Base-by-base conservation (phyloP, 495 filamentous ascomycete genomes). In the Mycothermus thermophilus region DNA sequence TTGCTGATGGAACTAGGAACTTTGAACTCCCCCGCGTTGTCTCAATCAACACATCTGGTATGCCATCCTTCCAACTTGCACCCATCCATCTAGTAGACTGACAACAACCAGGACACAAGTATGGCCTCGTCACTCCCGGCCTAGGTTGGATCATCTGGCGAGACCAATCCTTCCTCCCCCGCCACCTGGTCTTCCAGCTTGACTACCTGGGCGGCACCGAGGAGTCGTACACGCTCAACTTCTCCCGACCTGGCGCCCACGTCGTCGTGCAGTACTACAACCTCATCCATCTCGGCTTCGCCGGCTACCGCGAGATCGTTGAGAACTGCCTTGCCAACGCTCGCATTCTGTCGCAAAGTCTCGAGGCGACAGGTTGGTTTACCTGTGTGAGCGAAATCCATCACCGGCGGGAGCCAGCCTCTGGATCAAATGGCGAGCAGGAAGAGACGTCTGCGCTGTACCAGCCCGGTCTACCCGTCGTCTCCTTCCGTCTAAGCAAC, bases 121-220 rank as follows among this genome's bases (percentile, higher is more conserved):
- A 75, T 38, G 80, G 79, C 0, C 64, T 83, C 8, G 76, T 81
- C n/a, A 76, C 75, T 40, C 59, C 77, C 2, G 79, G 80, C 4
- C 62, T 85, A 0, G 80, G 79, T 4, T 85, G 79, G 79, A 74
- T 81, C 25, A 67, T 83, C 46, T 84, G 77, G 77, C 67, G 80
- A 16, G 75, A 79, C 47, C 66, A 79, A 43, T 55, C 69, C 11
- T 74, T 62, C 41, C 69, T 85, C 14, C 77, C 80, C n/a, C 69
- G 74, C 42, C 64, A 81, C 35, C 62, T 83, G 6, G 64, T 83
- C 44, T 83, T 84, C 47, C 74, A 83, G 44, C 62, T 83, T 7
- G 74, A 80, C 47, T 85, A 85, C 40, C 67, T 83, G 3, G 79
- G 79, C 22, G 80, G 80, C 14, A 80, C 74, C 1, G 79, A 83